Evolutionary conservation across 1,139 yeast species (phyloP), one percentile per base, ranked within the genome.

Genomic region (Magnusiomyces paraingens): DNA sequence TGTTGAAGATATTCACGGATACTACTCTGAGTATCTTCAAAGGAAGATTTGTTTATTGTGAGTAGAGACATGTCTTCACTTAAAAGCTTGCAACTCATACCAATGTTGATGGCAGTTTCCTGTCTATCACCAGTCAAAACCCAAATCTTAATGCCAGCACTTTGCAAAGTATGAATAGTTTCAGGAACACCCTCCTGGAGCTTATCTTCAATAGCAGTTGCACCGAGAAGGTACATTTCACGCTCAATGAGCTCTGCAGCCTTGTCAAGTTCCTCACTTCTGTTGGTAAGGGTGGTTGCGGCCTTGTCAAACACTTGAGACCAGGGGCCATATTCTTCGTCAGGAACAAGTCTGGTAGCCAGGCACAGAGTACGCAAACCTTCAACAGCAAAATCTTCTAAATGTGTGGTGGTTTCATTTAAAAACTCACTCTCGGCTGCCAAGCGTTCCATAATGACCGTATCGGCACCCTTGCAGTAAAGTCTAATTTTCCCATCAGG

Each of bases 141-240:
- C 99, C 99, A 94, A 21, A 94, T 80, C 67, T 90, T 93, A 62
- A 94, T 90, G 15, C 98, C 98, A 0, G 99, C 99, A 55, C 86
- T 88, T 68, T 93, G 99, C 56, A 94, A 76, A 2, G 95, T 87
- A 60, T 88, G 93, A 57, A 94, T 94, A 0, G 99, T 90, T 62
- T 94, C 99, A 1, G 99, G 98, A 14, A 94, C 99, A 41, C 97
- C 99, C 57, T 93, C 99, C 72, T 94, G 99, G 53, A 94, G 76
- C 66, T 93, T 91, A 68, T 94, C 99, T 68, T 94, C 99, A 67
- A 94, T 93, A 1, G 99, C 99, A 46, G 99, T 94, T 1, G 98
- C 99, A 36, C 99, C 99, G 21, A 93, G 73, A 52, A 94, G 74
- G 59, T 84, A 84, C 64, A 94, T 73, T 57, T 86, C 86, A 44